These are phyloP conservation scores for Auxenochlorella pyrenoidosa DNA, from an alignment of 139 green algal species.

Conservation along the genomic window DNA sequence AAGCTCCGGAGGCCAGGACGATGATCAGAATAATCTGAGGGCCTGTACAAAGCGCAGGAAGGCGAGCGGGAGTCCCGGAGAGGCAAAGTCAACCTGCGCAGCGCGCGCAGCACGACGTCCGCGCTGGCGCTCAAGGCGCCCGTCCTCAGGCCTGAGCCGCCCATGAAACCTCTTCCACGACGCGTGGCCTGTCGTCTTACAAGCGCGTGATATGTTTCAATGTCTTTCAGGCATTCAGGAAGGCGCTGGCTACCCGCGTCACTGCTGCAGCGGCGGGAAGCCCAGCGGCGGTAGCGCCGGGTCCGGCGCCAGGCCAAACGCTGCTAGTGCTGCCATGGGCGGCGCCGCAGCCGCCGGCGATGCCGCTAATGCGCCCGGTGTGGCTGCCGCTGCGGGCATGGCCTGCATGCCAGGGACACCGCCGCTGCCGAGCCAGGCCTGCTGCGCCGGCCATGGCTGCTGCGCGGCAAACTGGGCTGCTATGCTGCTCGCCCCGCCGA, in stretches of 20 bases:
- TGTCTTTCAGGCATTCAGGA: too few relatives aligned
- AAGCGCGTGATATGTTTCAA: neutral
- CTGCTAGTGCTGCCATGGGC: slow-evolving; percentile 8
- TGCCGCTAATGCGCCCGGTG: neutral
- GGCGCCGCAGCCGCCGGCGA: neutral
- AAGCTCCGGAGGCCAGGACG: too few relatives aligned
- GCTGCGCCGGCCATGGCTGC: neutral
- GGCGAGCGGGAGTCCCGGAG: too few relatives aligned
- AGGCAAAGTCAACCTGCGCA: too few relatives aligned
- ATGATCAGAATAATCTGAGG: too few relatives aligned
- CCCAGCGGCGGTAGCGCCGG: too few relatives aligned
- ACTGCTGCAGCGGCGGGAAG: neutral
- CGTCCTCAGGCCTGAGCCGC: too few relatives aligned
- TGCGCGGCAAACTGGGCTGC: neutral
- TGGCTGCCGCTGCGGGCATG: neutral
- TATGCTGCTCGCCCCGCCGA: neutral
- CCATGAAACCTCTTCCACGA: too few relatives aligned
- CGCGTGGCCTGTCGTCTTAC: neutral
- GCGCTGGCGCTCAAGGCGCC: too few relatives aligned
- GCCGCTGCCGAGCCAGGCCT: neutral
- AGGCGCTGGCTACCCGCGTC: too few relatives aligned
- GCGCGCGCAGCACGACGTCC: too few relatives aligned
- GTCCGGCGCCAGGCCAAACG: neutral
- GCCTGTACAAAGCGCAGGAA: too few relatives aligned
- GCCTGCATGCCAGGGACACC: neutral